Conservation (phyloP, 768 basidiomycete species). For the Cyclocybe aegerita region DNA sequence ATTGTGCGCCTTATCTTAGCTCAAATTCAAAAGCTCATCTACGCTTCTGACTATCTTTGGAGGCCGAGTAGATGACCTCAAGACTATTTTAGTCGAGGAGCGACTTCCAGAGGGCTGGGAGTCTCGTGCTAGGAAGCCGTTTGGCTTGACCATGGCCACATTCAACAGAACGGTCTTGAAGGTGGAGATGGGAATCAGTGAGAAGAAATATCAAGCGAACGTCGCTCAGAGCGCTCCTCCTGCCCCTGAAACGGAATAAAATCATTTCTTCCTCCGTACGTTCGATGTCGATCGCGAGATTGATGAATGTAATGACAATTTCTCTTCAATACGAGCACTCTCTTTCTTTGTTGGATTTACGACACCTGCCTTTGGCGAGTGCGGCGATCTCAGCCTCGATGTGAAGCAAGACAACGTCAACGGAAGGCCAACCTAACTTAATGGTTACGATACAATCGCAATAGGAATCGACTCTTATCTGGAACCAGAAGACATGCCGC, state of each 20-base stretch:
- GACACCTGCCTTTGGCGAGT: too few relatives aligned
- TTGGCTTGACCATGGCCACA: slow-evolving; percentile 57
- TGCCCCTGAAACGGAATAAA: not conserved
- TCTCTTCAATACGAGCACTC: too few relatives aligned
- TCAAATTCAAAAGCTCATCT: slow-evolving; percentile 43
- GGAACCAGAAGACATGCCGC: too few relatives aligned
- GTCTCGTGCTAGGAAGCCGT: slow-evolving; percentile 47
- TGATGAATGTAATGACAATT: not conserved
- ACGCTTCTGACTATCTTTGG: slow-evolving; percentile 69
- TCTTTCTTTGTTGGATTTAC: too few relatives aligned
- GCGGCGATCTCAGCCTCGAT: too few relatives aligned
- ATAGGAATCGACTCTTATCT: too few relatives aligned
- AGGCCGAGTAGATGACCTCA: slow-evolving; percentile 55
- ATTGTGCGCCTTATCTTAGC: not conserved
- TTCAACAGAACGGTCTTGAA: slow-evolving; percentile 51
- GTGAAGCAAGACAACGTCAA: too few relatives aligned
- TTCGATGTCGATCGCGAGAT: not conserved
- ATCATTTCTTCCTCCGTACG: not conserved
- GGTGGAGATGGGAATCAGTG: slow-evolving; percentile 39
- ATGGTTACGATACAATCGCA: too few relatives aligned
- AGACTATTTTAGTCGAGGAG: slow-evolving; percentile 62
- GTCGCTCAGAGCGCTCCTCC: slow-evolving; percentile 7
- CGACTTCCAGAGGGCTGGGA: slow-evolving; percentile 74
- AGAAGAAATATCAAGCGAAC: slow-evolving; percentile 29
- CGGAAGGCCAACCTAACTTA: too few relatives aligned